Evolutionary conservation across 2,329 filamentous ascomycete genomes (phyloP), one percentile per base, ranked within the genome.

Genomic region (Aureobasidium sp.): DNA sequence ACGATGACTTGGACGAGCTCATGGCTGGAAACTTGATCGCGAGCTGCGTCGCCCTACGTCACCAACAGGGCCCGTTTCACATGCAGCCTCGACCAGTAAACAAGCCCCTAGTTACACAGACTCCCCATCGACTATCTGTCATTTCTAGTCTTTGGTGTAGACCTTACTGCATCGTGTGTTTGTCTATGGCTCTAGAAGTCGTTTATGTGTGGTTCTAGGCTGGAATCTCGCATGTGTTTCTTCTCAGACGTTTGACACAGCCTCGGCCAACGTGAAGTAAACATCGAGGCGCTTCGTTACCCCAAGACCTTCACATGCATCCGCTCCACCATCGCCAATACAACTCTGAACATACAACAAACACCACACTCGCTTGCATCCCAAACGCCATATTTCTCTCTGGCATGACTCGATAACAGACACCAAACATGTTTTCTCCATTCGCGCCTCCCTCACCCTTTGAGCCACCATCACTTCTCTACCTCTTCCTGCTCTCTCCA

Each of bases 401-500:
- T 42, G 27, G 20, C 31, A 60, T 51, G 45, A 31, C 11, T 25
- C 25, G 20, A 42, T 51, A 45, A n/a, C n/a, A 20, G 2, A 27
- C 12, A 11, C 22, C 22, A 37, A 34, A 14, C 57, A 60, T 60
- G 57, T 41, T 60, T 3, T 51, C 57, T 42, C 57, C 48, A 6
- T 58, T 63, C 25, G 47, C 53, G 37, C 62, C 62, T 22, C 41
- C 62, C 4, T 58, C 57, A 65, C 64, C 64, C 1, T 70, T 68
- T 36, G 66, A 68, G 36, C 63, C 66, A 15, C 66, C 67, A 5
- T 63, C 67, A 14, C 53, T 67, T 62, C 51, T 68, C 44, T 66
- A 66, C 15, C 67, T 66, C 61, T 63, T 70, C 58, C 65, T 71
- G 2, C 65, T 63, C 27, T 63, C 71, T 59, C 73, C 76, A 70